Evolutionary conservation across 768 basidiomycete species (phyloP).

Genomic region (Leucocoprinus sp.): DNA sequence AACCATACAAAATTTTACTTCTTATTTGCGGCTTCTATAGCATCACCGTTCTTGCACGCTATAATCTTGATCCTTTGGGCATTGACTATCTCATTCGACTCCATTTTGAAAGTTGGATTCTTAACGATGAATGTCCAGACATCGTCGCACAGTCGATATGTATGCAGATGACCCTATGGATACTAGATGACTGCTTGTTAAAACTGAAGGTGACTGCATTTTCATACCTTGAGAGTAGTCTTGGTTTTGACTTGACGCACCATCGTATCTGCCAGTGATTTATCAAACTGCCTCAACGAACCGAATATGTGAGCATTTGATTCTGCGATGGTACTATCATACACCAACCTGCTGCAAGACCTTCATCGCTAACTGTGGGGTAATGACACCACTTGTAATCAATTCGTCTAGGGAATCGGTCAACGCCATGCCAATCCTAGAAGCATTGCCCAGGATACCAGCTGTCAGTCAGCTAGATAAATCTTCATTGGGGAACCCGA

Average conservation of each 20-base stretch:
- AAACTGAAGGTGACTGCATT: conserved; percentile 13
- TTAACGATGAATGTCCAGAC: conserved; percentile 99
- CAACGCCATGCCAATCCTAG: conserved; percentile 91
- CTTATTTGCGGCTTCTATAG: conserved; percentile 77
- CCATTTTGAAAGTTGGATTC: conserved; percentile 92
- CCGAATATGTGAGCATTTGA: not conserved
- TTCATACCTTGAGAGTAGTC: conserved; percentile 84
- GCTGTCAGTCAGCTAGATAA: not conserved
- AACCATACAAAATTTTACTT: conserved; percentile 19
- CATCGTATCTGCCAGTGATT: conserved; percentile 87
- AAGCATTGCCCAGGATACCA: not conserved
- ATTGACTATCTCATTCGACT: conserved; percentile 70
- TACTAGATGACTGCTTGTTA: not conserved
- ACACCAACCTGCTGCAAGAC: conserved; percentile 83
- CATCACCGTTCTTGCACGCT: conserved; percentile 94
- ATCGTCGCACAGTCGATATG: conserved; percentile 89
- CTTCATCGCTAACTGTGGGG: conserved; percentile 97
- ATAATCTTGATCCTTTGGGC: conserved; percentile 91
- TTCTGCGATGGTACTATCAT: not conserved
- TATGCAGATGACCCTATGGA: conserved; percentile 79
- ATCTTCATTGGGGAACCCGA: not conserved
- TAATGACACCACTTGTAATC: conserved; percentile 93
- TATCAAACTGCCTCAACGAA: conserved; percentile 69
- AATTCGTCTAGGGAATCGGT: conserved; percentile 98
- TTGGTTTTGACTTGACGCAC: conserved; percentile 93